These are phyloP conservation scores for Boletus rubroflammeus DNA, from an alignment of 768 basidiomycete species.

Conservation along the genomic window DNA sequence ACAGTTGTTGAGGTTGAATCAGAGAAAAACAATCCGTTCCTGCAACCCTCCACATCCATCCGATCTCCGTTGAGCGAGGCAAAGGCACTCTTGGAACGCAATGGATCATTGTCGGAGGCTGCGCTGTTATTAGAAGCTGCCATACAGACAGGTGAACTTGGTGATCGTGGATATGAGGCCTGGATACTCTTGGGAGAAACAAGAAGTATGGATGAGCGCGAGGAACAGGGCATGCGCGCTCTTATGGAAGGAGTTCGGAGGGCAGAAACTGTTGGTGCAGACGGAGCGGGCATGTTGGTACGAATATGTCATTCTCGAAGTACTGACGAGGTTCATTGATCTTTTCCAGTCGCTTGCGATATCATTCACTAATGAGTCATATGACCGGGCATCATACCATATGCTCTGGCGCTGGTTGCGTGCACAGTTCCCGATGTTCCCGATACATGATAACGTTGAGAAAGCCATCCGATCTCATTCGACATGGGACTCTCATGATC, in stretches of 20 bases:
- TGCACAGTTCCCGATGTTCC: constrained; percentile 57
- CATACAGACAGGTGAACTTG: constrained; percentile 76
- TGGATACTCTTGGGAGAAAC: constrained; percentile 93
- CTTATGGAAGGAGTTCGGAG: constrained; percentile 65
- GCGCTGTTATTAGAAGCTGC: constrained; percentile 87
- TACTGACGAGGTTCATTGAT: constrained; percentile 9
- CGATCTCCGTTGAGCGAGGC: constrained; percentile 63
- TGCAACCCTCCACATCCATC: constrained; percentile 46
- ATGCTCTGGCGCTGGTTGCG: constrained; percentile 85
- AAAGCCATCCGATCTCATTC: constrained; percentile 52
- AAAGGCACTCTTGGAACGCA: constrained; percentile 69
- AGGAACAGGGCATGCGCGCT: constrained; percentile 78
- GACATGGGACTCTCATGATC: constrained; percentile 79
- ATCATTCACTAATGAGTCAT: constrained; percentile 92
- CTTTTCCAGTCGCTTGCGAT: constrained; percentile 80
- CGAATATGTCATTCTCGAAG: constrained; percentile 21
- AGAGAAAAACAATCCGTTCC: constrained; percentile 74
- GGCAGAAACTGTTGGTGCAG: constrained; percentile 61
- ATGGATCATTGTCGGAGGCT: constrained; percentile 85
- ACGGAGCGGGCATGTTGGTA: constrained; percentile 74
- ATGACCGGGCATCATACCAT: constrained; percentile 80
- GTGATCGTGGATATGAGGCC: constrained; percentile 79
- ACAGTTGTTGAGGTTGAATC: constrained; percentile 4
- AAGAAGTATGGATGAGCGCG: constrained; percentile 85
- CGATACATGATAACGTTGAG: constrained; percentile 53